Conservation (phyloP, 805 yeast species). For the Saitoella complicata region DNA sequence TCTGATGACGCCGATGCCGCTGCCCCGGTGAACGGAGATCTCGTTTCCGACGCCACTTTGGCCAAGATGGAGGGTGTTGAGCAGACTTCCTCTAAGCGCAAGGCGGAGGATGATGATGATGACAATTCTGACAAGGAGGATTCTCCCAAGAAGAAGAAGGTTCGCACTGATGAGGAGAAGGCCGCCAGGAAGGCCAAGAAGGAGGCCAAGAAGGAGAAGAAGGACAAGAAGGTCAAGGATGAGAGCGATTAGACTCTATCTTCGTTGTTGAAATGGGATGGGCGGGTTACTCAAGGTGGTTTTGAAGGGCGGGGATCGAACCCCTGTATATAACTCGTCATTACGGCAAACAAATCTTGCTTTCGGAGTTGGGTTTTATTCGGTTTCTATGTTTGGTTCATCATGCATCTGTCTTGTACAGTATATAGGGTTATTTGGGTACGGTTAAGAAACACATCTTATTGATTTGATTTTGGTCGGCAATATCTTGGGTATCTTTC, state of each 20-base stretch:
- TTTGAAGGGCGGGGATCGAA: too few species aligned
- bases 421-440: too few species aligned
- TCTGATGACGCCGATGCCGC: slow-evolving; percentile 30
- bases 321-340: too few species aligned
- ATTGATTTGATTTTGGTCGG: too few species aligned
- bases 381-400: too few species aligned
- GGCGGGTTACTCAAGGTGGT: too few species aligned
- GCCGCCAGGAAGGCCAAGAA: slow-evolving; percentile 35
- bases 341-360: too few species aligned
- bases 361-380: too few species aligned
- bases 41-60: slow-evolving; percentile 9
- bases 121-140: slow-evolving; percentile 29
- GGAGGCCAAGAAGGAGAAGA: slow-evolving; percentile 35
- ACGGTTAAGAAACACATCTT: too few species aligned
- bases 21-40: slow-evolving; percentile 6
- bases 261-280: too few species aligned
- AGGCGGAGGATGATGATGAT: slow-evolving; percentile 16
- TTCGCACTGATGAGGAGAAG: slow-evolving; percentile 37
- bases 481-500: too few species aligned
- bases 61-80: slow-evolving; percentile 7
- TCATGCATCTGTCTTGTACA: too few species aligned
- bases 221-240: slow-evolving; percentile 13
- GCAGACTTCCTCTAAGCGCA: slow-evolving; percentile 14
- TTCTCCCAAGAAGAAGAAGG: slow-evolving; percentile 49
- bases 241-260: slow-evolving; percentile 1